These are phyloP conservation scores for Botrytis hyacinthi DNA, from an alignment of 2,329 filamentous ascomycete genomes.

Conservation along the genomic window DNA sequence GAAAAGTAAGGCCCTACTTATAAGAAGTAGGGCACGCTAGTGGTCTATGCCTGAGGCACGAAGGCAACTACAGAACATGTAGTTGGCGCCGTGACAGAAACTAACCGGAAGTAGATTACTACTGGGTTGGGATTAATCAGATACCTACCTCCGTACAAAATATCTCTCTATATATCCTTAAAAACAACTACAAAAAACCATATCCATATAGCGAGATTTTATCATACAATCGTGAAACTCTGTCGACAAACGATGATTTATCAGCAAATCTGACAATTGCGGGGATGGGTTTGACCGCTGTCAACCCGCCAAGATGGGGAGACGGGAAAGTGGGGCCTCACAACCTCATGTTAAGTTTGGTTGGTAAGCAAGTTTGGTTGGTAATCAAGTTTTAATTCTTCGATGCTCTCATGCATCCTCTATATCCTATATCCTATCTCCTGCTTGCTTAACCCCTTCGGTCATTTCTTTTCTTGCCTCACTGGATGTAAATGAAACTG, in stretches of 20 bases:
- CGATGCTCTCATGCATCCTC: not conserved
- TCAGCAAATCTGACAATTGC: not conserved
- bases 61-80: too few relatives aligned
- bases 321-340: not conserved
- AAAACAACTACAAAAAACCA: too few relatives aligned
- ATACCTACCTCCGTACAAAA: too few relatives aligned
- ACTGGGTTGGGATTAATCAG: too few relatives aligned
- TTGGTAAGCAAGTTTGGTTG: not conserved
- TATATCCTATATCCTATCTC: not conserved
- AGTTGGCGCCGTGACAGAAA: too few relatives aligned
- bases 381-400: not conserved
- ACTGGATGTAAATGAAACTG: not conserved
- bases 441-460: not conserved
- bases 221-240: not conserved
- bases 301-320: not conserved
- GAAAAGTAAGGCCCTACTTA: too few relatives aligned
- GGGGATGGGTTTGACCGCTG: not conserved
- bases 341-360: not conserved
- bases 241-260: not conserved
- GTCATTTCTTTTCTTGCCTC: accelerated
- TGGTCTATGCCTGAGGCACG: too few relatives aligned
- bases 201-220: too few relatives aligned
- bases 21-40: too few relatives aligned
- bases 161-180: too few relatives aligned
- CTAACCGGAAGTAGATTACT: too few relatives aligned